Base-by-base conservation (phyloP, 371 early-diverging fungal species). In the Circinella umbellata region DNA sequence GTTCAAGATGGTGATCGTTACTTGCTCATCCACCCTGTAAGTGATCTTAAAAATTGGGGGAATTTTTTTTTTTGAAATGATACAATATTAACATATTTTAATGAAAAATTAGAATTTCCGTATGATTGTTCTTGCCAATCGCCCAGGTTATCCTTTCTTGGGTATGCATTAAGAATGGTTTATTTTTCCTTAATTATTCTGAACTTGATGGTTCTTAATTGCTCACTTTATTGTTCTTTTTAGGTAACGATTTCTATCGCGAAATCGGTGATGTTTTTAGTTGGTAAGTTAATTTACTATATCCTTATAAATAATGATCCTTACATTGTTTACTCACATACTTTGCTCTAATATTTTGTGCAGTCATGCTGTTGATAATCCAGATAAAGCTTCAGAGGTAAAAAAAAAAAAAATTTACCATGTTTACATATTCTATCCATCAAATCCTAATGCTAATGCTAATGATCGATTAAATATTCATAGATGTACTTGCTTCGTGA, bases 191-290 rank as follows among this genome's bases (percentile, higher is more conserved):
- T 0, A 57, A 57, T 57, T 8, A 27, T 34, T 17, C 0, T 27
- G 27, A 34, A n/a, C 15, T 51, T 35, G 47, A 42, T 35, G 47
- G 18, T 8, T 54, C 11, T 27, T 27, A 27, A 27, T 27, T 27
- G 27, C n/a, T 51, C 54, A 60, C 37, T 36, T 11, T 17, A 3
- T 89, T 85, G 65, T 90, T 84, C 2, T 88, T 92, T 84, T 73
- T 91, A 67, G 95, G 95, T 35, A 95, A 94, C 70, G 95, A 95
- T 74, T 95, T 95, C 68, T 93, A 89, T 76, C 86, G 91, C 54
- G 92, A 92, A 66, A 93, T 94, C 71, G 94, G 94, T 60, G 92
- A 93, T 76, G 93, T 91, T 3, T 92, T 91, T 69, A 87, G 87
- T 64, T 90, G 88, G 69, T 76, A 65, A 46, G 37, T 47, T n/a